Conservation (phyloP, 106 monocot species). For the Iris macrosiphon region DNA sequence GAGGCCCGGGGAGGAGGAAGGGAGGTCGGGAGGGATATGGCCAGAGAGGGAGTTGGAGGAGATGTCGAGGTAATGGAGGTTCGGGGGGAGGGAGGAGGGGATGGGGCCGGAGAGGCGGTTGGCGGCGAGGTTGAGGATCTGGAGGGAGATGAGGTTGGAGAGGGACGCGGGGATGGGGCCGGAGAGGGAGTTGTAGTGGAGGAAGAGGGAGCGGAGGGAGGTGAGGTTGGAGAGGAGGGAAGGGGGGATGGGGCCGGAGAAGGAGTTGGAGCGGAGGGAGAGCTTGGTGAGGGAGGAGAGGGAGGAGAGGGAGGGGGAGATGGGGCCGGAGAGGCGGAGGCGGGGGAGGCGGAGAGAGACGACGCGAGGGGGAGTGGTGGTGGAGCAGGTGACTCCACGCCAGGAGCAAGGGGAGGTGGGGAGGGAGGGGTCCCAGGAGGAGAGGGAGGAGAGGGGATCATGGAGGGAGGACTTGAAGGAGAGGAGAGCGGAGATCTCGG, state of each 20-base stretch:
- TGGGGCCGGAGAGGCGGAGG: too few relatives aligned
- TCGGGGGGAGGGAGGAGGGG: slow-evolving; percentile 8
- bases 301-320: background rate
- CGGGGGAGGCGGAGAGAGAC: background rate
- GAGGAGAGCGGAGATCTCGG: slow-evolving; percentile 4
- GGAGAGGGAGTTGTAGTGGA: slow-evolving; percentile 14
- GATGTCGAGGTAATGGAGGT: background rate
- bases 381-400: slow-evolving; percentile 12
- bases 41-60: slow-evolving; percentile 1
- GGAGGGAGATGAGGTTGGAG: slow-evolving; percentile 11
- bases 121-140: slow-evolving; percentile 4
- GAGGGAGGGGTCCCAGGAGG: slow-evolving; percentile 4
- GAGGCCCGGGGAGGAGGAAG: background rate
- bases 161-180: slow-evolving; percentile 16
- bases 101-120: slow-evolving; percentile 8
- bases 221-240: background rate
- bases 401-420: slow-evolving; percentile 5
- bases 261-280: slow-evolving; percentile 4
- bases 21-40: slow-evolving; percentile 8
- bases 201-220: slow-evolving; percentile 6
- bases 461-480: slow-evolving; percentile 3
- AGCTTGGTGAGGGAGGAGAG: background rate
- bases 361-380: background rate
- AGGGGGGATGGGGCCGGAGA: background rate
- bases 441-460: slow-evolving; percentile 11